Evolutionary conservation across 495 filamentous ascomycete species (phyloP).

Genomic region (Tuber microsphaerosporum): DNA sequence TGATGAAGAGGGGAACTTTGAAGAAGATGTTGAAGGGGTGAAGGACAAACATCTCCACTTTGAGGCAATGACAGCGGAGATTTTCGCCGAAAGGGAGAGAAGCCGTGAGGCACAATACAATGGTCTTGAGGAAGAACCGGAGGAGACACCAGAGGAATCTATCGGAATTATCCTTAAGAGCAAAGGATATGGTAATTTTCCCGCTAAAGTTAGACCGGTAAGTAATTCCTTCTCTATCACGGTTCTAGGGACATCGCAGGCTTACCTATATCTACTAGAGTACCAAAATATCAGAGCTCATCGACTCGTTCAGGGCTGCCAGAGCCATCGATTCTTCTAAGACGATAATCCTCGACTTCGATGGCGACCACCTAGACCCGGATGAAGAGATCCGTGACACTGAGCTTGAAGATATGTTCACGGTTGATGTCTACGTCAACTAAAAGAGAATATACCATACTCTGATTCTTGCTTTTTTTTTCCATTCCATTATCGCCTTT

Average conservation of each 20-base stretch:
- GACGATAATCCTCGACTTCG: constrained; percentile 61
- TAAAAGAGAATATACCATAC: constrained; percentile 17
- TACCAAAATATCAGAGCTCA: constrained; percentile 52
- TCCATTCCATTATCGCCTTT: background rate
- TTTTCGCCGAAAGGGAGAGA: constrained; percentile 41
- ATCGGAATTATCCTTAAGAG: constrained; percentile 47
- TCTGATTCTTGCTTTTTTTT: background rate
- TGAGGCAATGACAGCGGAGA: constrained; percentile 63
- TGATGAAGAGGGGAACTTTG: constrained; percentile 44
- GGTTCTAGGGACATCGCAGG: background rate
- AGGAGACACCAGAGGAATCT: constrained; percentile 26
- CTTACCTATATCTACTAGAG: constrained; percentile 40
- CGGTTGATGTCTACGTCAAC: constrained; percentile 66
- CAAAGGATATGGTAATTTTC: constrained; percentile 52
- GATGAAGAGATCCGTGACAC: constrained; percentile 56
- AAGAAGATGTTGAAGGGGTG: constrained; percentile 43
- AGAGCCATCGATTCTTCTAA: constrained; percentile 47
- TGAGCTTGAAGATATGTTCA: constrained; percentile 73
- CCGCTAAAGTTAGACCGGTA: constrained; percentile 53
- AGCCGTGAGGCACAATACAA: constrained; percentile 50
- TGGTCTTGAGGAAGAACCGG: constrained; percentile 45
- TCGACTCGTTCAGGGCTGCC: constrained; percentile 50
- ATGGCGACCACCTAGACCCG: constrained; percentile 67
- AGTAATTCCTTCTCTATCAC: constrained; percentile 14
- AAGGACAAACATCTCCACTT: constrained; percentile 51